phyloP scores from a whole-genome alignment of 495 filamentous ascomycete species.

The Penicillium soppii region DNA sequence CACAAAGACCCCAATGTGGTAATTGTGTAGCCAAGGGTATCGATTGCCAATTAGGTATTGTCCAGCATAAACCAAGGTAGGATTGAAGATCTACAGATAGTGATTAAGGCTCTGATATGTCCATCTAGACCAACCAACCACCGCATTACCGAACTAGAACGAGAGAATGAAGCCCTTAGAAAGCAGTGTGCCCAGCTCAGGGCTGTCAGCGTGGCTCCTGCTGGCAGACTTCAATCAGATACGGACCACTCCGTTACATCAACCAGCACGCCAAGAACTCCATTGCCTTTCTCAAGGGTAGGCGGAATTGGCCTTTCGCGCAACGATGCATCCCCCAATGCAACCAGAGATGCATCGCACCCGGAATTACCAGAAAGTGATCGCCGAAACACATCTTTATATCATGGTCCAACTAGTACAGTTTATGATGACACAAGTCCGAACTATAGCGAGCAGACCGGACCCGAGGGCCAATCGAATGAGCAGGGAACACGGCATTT shows the following conservation, averaged over 20 bases:
- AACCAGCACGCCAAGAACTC: slow-evolving; percentile 5
- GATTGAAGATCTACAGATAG: background rate
- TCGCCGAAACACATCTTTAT: slow-evolving; percentile 19
- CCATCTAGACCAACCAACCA: slow-evolving; percentile 24
- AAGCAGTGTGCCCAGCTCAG: slow-evolving; percentile 9
- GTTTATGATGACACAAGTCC: slow-evolving; percentile 28
- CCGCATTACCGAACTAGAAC: slow-evolving; percentile 25
- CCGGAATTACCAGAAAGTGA: slow-evolving; percentile 25
- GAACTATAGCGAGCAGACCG: slow-evolving; percentile 6
- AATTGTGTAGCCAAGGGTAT: slow-evolving; percentile 25
- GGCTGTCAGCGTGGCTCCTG: background rate
- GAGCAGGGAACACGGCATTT: slow-evolving; percentile 22
- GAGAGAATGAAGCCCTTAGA: slow-evolving; percentile 27
- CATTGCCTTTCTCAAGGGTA: slow-evolving; percentile 1
- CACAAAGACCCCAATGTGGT: slow-evolving; percentile 24
- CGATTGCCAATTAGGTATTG: slow-evolving; percentile 16
- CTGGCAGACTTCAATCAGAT: background rate
- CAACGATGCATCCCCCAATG: slow-evolving; percentile 6
- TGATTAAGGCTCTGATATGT: background rate
- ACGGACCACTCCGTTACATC: slow-evolving; percentile 4
- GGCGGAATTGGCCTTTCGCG: slow-evolving; percentile 5
- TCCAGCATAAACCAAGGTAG: slow-evolving; percentile 25
- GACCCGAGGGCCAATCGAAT: slow-evolving; percentile 1
- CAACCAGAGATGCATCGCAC: slow-evolving; percentile 15
- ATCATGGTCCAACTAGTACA: slow-evolving; percentile 33